Evolutionary conservation across 1,284 basidiomycete genomes (phyloP), one percentile per base, ranked within the genome.

Genomic region (Coriolopsis trogii): DNA sequence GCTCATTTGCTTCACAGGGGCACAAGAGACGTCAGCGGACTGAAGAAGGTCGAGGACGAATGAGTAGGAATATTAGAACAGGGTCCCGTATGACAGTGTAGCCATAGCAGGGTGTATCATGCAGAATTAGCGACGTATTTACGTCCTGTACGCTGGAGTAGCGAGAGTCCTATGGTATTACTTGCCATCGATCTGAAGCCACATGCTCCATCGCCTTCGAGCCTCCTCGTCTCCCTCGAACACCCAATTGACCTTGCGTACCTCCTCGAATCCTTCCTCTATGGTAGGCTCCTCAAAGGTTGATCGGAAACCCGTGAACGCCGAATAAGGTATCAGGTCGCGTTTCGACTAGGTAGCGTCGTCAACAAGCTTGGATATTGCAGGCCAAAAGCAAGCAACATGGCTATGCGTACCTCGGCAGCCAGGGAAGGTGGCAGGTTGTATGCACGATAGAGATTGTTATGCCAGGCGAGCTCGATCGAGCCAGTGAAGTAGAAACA

Each of bases 391-490:
- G 3, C 12, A 18, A 40, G 15, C 20, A 29, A 20, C 43, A 55
- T 59, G 13, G 33, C n/a, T 12, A 16, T 6, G 33, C 33, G 13
- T 46, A 67, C 69, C 52, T 67, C 62, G 18, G 55, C 65, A n/a
- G 68, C 64, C 10, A 71, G 65, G 3, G 74, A 75, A 3, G 77
- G 64, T 0, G 82, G 80, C 30, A 79, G 69, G 55, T 79, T 80
- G 62, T 78, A 86, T 28, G 90, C 84, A 25, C 93, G 82, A 66
- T 95, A 95, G 3, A 93, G 68, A 63, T 95, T 95, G 65, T 95
- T 95, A 67, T 96, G 94, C 83, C 86, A 90, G 3, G 91, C 91
- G 3, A 96, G 76, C 43, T 92, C 88, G 21, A 82, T 61, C 1
- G 87, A 81, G 34, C 84, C 85, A 9, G 81, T 74, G 61, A 96